A percentile compares a stretch with the other conserved stretches of the same genome.
These are phyloP conservation scores for Penicillium sp. DNA, from an alignment of 2,329 filamentous ascomycete genomes.

Conservation along the genomic window DNA sequence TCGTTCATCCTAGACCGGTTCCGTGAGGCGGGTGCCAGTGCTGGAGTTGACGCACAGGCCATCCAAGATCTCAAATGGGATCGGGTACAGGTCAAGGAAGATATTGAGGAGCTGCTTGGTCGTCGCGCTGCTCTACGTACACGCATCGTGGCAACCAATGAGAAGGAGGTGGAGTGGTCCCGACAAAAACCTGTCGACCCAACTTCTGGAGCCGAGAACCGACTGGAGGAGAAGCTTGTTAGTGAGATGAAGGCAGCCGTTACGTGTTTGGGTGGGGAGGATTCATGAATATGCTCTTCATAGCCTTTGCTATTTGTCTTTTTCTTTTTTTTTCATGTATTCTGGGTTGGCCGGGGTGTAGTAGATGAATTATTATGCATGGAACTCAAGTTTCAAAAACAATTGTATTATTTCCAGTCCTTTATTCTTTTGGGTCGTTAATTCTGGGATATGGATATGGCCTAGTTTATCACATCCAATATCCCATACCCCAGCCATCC, in stretches of 20 bases:
- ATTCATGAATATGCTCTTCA: conserved; percentile 27
- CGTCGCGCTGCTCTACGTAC: conserved; percentile 68
- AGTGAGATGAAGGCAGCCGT: conserved; percentile 62
- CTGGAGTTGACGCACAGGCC: conserved; percentile 58
- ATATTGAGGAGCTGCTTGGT: conserved; percentile 77
- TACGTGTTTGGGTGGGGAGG: conserved; percentile 43
- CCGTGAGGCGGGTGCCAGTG: conserved; percentile 62
- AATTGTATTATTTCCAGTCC: not conserved
- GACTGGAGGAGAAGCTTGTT: conserved; percentile 74
- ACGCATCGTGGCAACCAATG: conserved; percentile 69
- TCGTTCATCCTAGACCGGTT: conserved; percentile 69
- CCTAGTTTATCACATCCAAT: not conserved
- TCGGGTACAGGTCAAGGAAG: conserved; percentile 68
- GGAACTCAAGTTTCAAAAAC: conserved; percentile 3
- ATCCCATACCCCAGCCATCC: not conserved
- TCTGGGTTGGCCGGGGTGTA: conserved; percentile 19
- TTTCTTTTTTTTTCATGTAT: conserved; percentile 8
- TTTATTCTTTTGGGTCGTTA: not conserved
- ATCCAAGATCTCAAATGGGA: conserved; percentile 77
- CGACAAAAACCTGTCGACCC: conserved; percentile 44
- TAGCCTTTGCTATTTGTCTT: conserved; percentile 16
- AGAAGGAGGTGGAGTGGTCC: conserved; percentile 66
- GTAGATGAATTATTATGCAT: conserved; percentile 15
- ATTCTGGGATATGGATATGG: not conserved
- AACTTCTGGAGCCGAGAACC: conserved; percentile 56